Evolutionary conservation across 371 early-diverging fungal species (phyloP), one percentile per base, ranked within the genome.

Genomic region (Mortierella sp.): DNA sequence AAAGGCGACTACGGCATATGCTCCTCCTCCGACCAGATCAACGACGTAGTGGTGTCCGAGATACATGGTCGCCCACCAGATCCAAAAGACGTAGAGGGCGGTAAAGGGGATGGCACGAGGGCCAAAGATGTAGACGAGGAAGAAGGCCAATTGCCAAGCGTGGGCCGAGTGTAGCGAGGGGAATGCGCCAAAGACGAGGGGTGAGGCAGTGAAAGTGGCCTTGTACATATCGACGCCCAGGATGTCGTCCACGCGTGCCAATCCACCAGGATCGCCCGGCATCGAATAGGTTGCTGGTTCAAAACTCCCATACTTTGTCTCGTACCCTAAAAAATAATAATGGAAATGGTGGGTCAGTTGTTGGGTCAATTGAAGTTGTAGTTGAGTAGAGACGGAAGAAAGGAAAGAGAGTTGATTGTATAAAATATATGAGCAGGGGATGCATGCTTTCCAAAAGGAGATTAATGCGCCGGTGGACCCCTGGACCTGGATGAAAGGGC

Each of bases 51-150:
- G 95, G 60, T 95, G 95, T 6, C 91, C 90, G 35, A 95, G 84
- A 79, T 95, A 95, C 91, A 95, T 92, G 73, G 95, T 94, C 11
- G 94, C 89, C 91, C 92, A 94, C 95, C 95, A 94, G 84, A 94
- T 89, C 94, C 94, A 94, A 79, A 90, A 78, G 18, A 93, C 89
- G 80, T 94, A 94, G 10, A 78, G 14, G 14, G 90, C 56, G 1
- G 84, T 87, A 6, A 92, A 71, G 3, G 91, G 91, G 74, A 89
- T 87, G 18, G 89, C 54, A 10, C 87, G 84, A 32, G 92, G 93
- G 27, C 84, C 87, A 43, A 93, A 75, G 41, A 72, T 74, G 56
- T 89, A 90, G 21, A 82, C 80, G n/a, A 91, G 71, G 77, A 94
- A 94, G 43, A 93, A 78, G 80, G 92, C 92, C 70, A 92, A 89